phyloP scores from a whole-genome alignment of 169 alveolate species.

The Plasmodium berghei region DNA sequence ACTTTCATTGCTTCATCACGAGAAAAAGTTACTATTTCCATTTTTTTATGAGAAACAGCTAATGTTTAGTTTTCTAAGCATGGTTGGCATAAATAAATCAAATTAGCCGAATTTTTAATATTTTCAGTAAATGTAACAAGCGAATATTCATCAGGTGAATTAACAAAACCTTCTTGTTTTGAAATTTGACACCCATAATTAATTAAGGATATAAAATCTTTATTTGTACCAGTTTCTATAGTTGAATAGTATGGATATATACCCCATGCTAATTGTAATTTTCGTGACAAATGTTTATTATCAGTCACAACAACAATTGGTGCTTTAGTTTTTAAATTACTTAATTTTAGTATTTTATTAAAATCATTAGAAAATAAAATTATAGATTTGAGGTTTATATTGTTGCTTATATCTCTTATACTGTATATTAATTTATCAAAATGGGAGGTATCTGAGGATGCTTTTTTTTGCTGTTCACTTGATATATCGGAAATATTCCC shows the following conservation, averaged over 20 bases:
- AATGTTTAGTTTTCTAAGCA: constrained; percentile 11
- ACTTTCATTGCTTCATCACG: too few relatives aligned
- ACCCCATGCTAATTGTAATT: constrained; percentile 85
- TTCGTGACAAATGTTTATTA: constrained; percentile 78
- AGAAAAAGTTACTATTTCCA: too few relatives aligned
- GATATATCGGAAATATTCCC: background rate
- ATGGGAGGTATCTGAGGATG: constrained; percentile 9
- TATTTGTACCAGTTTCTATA: background rate
- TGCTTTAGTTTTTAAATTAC: constrained; percentile 78
- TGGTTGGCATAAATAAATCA: constrained; percentile 70
- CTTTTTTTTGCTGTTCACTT: background rate
- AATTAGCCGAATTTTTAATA: constrained; percentile 64
- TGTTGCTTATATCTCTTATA: constrained; percentile 74
- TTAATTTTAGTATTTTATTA: constrained; percentile 82
- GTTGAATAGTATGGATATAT: constrained; percentile 80
- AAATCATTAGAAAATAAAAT: constrained; percentile 78
- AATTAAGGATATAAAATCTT: constrained; percentile 51
- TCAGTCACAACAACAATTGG: constrained; percentile 83
- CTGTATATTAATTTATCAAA: constrained; percentile 69
- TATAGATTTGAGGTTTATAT: constrained; percentile 69
- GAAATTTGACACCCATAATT: constrained; percentile 71
- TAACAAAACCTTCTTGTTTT: constrained; percentile 68
- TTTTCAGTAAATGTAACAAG: constrained; percentile 70
- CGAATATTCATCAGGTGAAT: constrained; percentile 59
- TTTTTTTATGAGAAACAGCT: background rate